Evolutionary conservation across 2,329 filamentous ascomycete genomes (phyloP).

Genomic region (Albophoma yamanashiensis): DNA sequence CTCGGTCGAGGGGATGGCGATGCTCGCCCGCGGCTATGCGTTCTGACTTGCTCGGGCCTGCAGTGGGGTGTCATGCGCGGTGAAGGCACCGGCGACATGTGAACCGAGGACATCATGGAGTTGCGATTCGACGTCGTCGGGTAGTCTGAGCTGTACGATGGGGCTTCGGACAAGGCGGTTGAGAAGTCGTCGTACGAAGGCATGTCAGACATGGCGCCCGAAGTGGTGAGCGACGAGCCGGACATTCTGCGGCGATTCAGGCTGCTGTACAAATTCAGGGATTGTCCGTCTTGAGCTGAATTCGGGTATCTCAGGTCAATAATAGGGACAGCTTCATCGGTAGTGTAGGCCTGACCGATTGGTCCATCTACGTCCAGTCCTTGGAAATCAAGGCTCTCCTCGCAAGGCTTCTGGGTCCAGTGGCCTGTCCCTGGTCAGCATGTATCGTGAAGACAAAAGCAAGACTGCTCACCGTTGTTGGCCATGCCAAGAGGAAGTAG

Average conservation of each 20-base stretch:
- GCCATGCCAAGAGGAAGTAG: conserved; percentile 3
- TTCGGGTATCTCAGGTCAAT: conserved; percentile 46
- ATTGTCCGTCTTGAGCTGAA: conserved; percentile 36
- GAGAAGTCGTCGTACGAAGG: conserved; percentile 63
- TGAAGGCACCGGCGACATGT: conserved; percentile 63
- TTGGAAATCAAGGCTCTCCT: conserved; percentile 45
- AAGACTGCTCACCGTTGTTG: conserved; percentile 17
- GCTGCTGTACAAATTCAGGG: conserved; percentile 38
- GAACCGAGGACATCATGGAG: conserved; percentile 60
- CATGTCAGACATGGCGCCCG: conserved; percentile 54
- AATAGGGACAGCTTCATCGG: conserved; percentile 52
- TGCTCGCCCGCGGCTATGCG: conserved; percentile 57
- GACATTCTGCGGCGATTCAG: conserved; percentile 53
- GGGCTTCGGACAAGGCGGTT: conserved; percentile 53
- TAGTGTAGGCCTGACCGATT: conserved; percentile 52
- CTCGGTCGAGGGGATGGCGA: conserved; percentile 61
- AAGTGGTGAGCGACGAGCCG: conserved; percentile 61
- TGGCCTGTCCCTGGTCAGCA: background rate
- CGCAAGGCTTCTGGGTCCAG: conserved; percentile 45
- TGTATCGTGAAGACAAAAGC: background rate
- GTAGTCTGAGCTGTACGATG: conserved; percentile 57
- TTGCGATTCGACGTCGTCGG: conserved; percentile 56
- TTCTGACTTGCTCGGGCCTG: conserved; percentile 50
- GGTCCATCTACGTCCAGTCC: conserved; percentile 44
- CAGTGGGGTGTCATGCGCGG: conserved; percentile 53